These are phyloP conservation scores for Neopestalotiopsis sp. DNA, from an alignment of 2,329 filamentous ascomycete genomes.

Conservation along the genomic window DNA sequence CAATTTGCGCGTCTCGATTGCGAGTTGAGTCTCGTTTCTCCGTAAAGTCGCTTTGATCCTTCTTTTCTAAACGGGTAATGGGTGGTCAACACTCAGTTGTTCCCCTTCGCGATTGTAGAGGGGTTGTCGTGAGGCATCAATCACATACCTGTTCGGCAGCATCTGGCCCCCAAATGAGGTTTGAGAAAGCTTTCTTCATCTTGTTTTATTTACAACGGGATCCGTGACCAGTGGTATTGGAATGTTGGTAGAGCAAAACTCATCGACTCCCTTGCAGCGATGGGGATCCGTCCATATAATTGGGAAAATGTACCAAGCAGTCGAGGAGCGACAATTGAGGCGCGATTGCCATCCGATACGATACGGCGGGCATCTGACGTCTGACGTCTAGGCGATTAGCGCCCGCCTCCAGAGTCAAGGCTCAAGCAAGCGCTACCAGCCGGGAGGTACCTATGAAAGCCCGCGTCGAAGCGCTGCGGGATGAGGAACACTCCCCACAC, in stretches of 20 bases:
- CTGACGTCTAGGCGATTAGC: neutral
- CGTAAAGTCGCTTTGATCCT: no score
- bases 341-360: neutral
- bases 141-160: no score
- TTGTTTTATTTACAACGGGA: no score
- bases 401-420: neutral
- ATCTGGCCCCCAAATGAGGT: no score
- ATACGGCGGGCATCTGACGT: slow-evolving; percentile 1
- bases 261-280: neutral
- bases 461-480: neutral
- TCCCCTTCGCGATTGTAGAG: no score
- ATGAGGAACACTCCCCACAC: neutral
- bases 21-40: slow-evolving; percentile 94
- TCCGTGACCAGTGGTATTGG: no score
- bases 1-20: slow-evolving; percentile 66
- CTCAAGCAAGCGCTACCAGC: neutral
- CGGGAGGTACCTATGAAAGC: neutral
- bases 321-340: neutral
- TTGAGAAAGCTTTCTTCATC: no score
- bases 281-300: neutral
- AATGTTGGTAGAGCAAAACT: neutral
- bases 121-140: no score
- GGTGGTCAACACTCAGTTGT: no score
- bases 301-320: no score
- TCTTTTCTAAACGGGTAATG: no score